Evolutionary conservation across 1,284 basidiomycete species (phyloP).

Genomic region (Gomphus sp.): DNA sequence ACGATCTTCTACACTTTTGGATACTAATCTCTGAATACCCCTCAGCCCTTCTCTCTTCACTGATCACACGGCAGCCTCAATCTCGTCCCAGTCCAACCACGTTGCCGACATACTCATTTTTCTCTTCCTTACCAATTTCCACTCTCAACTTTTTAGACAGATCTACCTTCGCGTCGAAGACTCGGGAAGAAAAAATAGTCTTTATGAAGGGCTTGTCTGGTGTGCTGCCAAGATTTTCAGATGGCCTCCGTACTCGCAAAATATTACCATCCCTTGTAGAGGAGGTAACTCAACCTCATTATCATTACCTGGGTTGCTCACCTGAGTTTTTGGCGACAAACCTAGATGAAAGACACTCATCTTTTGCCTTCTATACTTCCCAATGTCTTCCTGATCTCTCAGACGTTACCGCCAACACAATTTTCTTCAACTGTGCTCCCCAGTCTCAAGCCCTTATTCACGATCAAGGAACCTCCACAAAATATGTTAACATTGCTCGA

Average conservation of each 20-base stretch:
- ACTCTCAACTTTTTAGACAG: constrained; percentile 96
- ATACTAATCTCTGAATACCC: constrained; percentile 4
- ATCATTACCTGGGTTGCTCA: not conserved
- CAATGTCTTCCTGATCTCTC: constrained; percentile 91
- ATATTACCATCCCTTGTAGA: constrained; percentile 92
- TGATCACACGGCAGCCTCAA: constrained; percentile 73
- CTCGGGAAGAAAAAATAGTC: constrained; percentile 90
- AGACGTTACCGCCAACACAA: constrained; percentile 67
- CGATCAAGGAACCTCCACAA: constrained; percentile 91
- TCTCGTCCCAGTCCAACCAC: constrained; percentile 69
- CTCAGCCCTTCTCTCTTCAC: constrained; percentile 66
- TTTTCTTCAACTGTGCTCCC: constrained; percentile 81
- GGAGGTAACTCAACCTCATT: constrained; percentile 49
- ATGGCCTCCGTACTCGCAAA: constrained; percentile 81
- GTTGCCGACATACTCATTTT: constrained; percentile 81
- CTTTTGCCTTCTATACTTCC: constrained; percentile 95
- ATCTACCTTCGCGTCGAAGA: constrained; percentile 90
- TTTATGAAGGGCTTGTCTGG: constrained; percentile 87
- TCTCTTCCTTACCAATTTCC: constrained; percentile 94
- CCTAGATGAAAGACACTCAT: constrained; percentile 86
- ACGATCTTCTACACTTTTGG: no score
- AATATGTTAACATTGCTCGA: constrained; percentile 92
- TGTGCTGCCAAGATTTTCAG: constrained; percentile 83
- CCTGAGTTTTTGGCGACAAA: not conserved
- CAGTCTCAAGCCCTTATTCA: constrained; percentile 85